Evolutionary conservation across 768 basidiomycete genomes (phyloP), one percentile per base, ranked within the genome.

Genomic region (Macrolepiota fuliginosa): DNA sequence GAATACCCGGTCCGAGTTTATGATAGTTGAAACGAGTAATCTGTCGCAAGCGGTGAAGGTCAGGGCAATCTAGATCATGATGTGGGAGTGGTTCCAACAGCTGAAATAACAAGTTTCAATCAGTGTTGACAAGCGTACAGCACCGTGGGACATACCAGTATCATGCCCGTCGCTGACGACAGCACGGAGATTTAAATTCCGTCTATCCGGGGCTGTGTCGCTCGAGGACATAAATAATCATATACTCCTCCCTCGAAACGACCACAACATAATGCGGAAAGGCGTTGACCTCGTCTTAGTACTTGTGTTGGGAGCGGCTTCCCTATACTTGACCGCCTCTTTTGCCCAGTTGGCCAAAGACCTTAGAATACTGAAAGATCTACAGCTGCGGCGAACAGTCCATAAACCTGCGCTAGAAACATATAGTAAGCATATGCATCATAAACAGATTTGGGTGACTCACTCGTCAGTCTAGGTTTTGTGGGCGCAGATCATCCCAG

Each of bases 401-500:
- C 32, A 58, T n/a, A 58, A 58, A 25, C 49, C 49, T 50, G 24
- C 46, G 3, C 57, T 58, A 0, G 47, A 58, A 37, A 37, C 57
- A 39, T 58, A 58, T 22, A 51, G 57, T 58, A 40, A 22, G 51
- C 32, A 9, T 27, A 13, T 27, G 3, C 27, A 19, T 47, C 42
- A 29, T 39, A 12, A 12, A 12, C 3, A 57, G 27, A 11, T 40
- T 12, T 37, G 29, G 29, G 29, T 7, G 29, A 51, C 6, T 37
- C 9, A 54, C 63, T 39, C 12, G 40, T 24, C 6, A 7, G 15
- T 40, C 37, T 46, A 73, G 72, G 71, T 17, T 69, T 68, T 52
- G 61, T 71, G 7, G 71, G 72, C 13, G 47, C 54, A 24, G 73
- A 74, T 39, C 69, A 71, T 55, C 73, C 73, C 22, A 63, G 61